Conservation (phyloP, 2,329 filamentous ascomycete species). For the Fusarium nisikadoi region DNA sequence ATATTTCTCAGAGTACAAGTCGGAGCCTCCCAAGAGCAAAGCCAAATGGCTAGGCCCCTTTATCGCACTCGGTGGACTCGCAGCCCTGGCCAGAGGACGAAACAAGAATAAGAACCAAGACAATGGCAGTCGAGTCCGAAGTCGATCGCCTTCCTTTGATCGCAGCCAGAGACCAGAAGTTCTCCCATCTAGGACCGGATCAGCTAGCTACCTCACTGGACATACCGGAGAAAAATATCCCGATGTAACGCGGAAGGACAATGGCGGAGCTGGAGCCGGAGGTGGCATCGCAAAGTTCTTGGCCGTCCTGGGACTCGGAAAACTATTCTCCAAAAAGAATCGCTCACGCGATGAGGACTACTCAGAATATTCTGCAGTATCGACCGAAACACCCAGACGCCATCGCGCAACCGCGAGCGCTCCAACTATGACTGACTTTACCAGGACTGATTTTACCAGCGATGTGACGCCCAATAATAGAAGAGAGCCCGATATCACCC, state of each 20-base stretch:
- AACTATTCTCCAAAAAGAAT: constrained; percentile 65
- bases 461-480: constrained; percentile 48
- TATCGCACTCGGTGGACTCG: constrained; percentile 62
- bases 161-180: constrained; percentile 59
- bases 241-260: constrained; percentile 53
- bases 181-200: constrained; percentile 62
- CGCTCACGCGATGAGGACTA: constrained; percentile 67
- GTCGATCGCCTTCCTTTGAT: constrained; percentile 51
- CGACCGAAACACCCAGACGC: constrained; percentile 68
- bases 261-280: constrained; percentile 45
- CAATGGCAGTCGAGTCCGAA: constrained; percentile 55
- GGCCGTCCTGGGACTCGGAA: constrained; percentile 67
- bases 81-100: constrained; percentile 58
- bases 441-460: constrained; percentile 49
- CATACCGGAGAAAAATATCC: constrained; percentile 67
- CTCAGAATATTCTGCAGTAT: constrained; percentile 72
- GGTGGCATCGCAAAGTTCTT: constrained; percentile 71
- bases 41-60: constrained; percentile 63
- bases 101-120: constrained; percentile 53
- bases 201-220: constrained; percentile 67
- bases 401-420: constrained; percentile 52
- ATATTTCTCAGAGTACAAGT: constrained; percentile 50
- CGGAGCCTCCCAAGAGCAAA: constrained; percentile 47
- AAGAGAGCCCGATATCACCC: constrained; percentile 43
- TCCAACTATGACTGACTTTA: constrained; percentile 55